Conservation (phyloP, 2,329 filamentous ascomycete species). For the Penicillium sp. region DNA sequence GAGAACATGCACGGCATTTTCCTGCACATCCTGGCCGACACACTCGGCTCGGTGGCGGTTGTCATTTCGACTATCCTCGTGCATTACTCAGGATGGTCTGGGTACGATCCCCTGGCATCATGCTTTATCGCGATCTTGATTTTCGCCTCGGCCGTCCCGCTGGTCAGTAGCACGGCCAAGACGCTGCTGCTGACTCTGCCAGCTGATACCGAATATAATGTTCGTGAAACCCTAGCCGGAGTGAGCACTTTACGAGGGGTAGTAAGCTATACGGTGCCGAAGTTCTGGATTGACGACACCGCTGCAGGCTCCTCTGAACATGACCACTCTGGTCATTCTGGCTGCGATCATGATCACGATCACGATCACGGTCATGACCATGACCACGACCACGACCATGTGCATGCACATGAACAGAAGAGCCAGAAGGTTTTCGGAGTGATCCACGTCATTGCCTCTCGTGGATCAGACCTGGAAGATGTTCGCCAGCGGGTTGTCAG, state of each 20-base stretch:
- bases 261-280: slow-evolving; percentile 77
- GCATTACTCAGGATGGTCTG: slow-evolving; percentile 82
- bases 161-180: slow-evolving; percentile 80
- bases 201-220: slow-evolving; percentile 78
- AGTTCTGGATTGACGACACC: slow-evolving; percentile 86
- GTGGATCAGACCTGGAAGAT: slow-evolving; percentile 73
- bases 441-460: slow-evolving; percentile 78
- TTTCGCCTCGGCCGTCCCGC: slow-evolving; percentile 83
- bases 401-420: slow-evolving; percentile 27
- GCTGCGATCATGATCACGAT: slow-evolving; percentile 28
- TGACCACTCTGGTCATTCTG: slow-evolving; percentile 30
- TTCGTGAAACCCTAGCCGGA: slow-evolving; percentile 81
- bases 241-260: slow-evolving; percentile 81
- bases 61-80: slow-evolving; percentile 89
- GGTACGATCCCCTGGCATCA: slow-evolving; percentile 92
- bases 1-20: slow-evolving; percentile 99
- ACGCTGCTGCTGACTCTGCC: slow-evolving; percentile 82
- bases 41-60: slow-evolving; percentile 88
- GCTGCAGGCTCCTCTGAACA: slow-evolving; percentile 40
- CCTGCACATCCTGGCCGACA: slow-evolving; percentile 90
- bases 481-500: slow-evolving; percentile 73
- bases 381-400: slow-evolving; percentile 31
- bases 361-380: slow-evolving; percentile 30
- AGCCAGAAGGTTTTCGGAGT: slow-evolving; percentile 65
- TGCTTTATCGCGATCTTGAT: slow-evolving; percentile 92